phyloP scores from a whole-genome alignment of 2,329 filamentous ascomycete genomes.

The Paramyrothecium roridum region DNA sequence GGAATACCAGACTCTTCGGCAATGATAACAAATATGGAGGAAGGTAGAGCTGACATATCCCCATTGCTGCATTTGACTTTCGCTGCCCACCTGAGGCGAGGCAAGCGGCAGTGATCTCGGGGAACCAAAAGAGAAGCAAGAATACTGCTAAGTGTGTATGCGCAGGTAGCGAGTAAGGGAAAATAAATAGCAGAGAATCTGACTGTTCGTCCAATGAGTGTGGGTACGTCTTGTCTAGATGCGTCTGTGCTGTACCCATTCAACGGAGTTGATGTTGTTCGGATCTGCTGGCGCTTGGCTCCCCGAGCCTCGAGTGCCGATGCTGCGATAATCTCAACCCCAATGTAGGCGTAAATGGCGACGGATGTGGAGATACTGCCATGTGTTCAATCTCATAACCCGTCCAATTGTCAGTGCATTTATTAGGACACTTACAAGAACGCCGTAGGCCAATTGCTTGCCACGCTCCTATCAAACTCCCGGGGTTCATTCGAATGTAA shows the following conservation, averaged over 20 bases:
- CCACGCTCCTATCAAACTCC: background rate
- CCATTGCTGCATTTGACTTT: background rate
- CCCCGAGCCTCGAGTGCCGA: constrained; percentile 24
- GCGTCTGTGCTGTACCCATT: background rate
- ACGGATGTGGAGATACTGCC: constrained; percentile 23
- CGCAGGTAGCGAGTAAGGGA: constrained; percentile 18
- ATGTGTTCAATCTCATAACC: no score
- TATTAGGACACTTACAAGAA: background rate
- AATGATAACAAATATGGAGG: constrained; percentile 22
- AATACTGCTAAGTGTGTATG: constrained; percentile 21
- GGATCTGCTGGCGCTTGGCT: constrained; percentile 4
- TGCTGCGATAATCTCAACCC: constrained; percentile 27
- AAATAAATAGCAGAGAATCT: constrained; percentile 20
- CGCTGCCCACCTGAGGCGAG: constrained; percentile 17
- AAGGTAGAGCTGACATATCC: constrained; percentile 1
- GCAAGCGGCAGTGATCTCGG: constrained; percentile 15
- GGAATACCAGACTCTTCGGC: constrained; percentile 12
- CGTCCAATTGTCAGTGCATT: no score
- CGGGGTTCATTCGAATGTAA: background rate
- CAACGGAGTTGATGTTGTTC: constrained; percentile 5
- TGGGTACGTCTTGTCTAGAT: constrained; percentile 1
- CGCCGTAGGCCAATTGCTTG: background rate
- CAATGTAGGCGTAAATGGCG: constrained; percentile 28
- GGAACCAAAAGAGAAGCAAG: constrained; percentile 20
- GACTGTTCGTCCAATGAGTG: constrained; percentile 18